Evolutionary conservation across 495 filamentous ascomycete species (phyloP).

Genomic region (Aspergillus panamensis): DNA sequence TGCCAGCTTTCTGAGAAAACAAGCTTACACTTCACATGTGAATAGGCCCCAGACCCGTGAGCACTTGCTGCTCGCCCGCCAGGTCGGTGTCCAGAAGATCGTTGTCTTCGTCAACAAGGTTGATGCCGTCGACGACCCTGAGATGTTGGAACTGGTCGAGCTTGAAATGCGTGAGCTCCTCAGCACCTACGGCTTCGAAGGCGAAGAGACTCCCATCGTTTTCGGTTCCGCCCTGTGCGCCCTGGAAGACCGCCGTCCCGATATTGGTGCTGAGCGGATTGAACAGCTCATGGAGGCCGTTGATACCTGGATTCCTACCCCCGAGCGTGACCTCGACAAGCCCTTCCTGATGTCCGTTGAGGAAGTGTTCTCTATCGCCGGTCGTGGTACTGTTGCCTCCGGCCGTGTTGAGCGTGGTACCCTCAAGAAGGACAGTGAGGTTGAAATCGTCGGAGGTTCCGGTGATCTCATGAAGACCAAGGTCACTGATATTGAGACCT

Average conservation of each 20-base stretch:
- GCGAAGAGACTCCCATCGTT: conserved; percentile 94
- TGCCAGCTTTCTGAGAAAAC: neutral
- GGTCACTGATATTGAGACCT: conserved; percentile 98
- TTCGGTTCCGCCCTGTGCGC: conserved; percentile 95
- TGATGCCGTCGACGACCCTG: conserved; percentile 90
- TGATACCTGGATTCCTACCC: conserved; percentile 94
- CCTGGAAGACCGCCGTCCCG: conserved; percentile 79
- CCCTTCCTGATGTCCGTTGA: conserved; percentile 98
- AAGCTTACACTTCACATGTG: conserved; percentile 24
- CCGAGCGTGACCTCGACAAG: conserved; percentile 86
- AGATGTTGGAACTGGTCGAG: conserved; percentile 99
- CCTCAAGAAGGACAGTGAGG: conserved; percentile 86
- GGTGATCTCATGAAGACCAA: conserved; percentile 86
- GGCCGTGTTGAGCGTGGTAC: conserved; percentile 95
- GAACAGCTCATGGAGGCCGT: conserved; percentile 85
- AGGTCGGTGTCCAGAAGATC: conserved; percentile 95
- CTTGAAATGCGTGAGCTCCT: conserved; percentile 99
- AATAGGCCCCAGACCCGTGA: conserved; percentile 91
- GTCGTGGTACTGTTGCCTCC: conserved; percentile 94
- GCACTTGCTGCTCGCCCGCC: conserved; percentile 93
- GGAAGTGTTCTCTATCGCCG: conserved; percentile 97
- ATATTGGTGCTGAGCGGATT: conserved; percentile 82
- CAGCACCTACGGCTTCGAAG: conserved; percentile 89
- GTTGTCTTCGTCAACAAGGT: conserved; percentile 99
- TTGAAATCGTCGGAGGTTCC: conserved; percentile 84